Evolutionary conservation across 2,329 filamentous ascomycete species (phyloP).

Genomic region (Alternaria alternata): DNA sequence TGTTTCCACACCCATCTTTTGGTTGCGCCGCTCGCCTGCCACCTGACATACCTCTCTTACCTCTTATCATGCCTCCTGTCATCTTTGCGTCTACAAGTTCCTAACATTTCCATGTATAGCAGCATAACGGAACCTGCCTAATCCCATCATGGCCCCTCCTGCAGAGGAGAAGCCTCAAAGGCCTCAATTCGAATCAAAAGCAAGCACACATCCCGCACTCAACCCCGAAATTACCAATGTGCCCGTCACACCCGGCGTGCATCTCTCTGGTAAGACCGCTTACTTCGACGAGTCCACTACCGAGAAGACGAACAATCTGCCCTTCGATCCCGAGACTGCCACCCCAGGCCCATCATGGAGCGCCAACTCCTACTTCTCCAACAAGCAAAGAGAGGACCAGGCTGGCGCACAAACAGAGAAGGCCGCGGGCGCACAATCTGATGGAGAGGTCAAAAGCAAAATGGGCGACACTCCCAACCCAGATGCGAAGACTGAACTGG

Average conservation of each 20-base stretch:
- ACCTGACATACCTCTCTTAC: neutral
- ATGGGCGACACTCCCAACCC: slow-evolving; percentile 56
- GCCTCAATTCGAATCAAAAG: slow-evolving; percentile 35
- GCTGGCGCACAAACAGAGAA: slow-evolving; percentile 51
- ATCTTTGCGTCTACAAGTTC: slow-evolving; percentile 15
- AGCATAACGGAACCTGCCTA: slow-evolving; percentile 19
- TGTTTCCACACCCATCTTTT: neutral
- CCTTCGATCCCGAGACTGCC: slow-evolving; percentile 41
- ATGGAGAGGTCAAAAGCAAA: slow-evolving; percentile 62
- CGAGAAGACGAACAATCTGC: slow-evolving; percentile 30
- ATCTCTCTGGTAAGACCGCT: slow-evolving; percentile 47
- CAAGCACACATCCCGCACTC: slow-evolving; percentile 51
- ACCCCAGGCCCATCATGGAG: slow-evolving; percentile 49
- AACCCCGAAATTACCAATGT: slow-evolving; percentile 49
- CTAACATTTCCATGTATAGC: slow-evolving; percentile 34
- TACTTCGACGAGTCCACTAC: slow-evolving; percentile 43
- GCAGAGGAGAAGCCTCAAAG: slow-evolving; percentile 26
- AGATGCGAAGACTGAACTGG: slow-evolving; percentile 51
- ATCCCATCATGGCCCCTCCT: slow-evolving; percentile 37
- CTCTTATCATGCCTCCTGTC: slow-evolving; percentile 9
- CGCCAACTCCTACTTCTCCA: slow-evolving; percentile 48
- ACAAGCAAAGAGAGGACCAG: slow-evolving; percentile 27
- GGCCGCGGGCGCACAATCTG: slow-evolving; percentile 56
- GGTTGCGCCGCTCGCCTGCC: neutral
- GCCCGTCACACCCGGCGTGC: slow-evolving; percentile 55